phyloP scores from a whole-genome alignment of 2,329 filamentous ascomycete species.

The Diaporthe destruens region DNA sequence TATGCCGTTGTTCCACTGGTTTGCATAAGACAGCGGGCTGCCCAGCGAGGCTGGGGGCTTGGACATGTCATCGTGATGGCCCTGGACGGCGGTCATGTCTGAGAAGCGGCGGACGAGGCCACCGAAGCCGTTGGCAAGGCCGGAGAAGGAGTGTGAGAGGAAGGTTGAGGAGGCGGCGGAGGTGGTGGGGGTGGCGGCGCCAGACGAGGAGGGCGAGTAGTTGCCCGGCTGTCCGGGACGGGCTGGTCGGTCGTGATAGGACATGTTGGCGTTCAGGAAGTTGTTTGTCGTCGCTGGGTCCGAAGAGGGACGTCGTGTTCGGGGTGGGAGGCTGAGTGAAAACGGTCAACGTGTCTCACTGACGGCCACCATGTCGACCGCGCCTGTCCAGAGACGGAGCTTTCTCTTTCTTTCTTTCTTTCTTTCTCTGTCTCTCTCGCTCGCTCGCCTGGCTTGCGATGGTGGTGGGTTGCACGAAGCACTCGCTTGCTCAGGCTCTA shows the following conservation, averaged over 20 bases:
- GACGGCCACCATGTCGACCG: slow-evolving; percentile 26
- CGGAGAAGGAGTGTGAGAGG: slow-evolving; percentile 51
- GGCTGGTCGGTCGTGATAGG: slow-evolving; percentile 38
- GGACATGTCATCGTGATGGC: slow-evolving; percentile 41
- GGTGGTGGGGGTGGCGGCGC: slow-evolving; percentile 47
- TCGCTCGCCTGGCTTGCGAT: not conserved
- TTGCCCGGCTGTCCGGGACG: slow-evolving; percentile 37
- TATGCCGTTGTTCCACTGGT: slow-evolving; percentile 59
- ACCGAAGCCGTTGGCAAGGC: slow-evolving; percentile 61
- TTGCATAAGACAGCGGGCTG: slow-evolving; percentile 40
- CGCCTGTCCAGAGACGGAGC: not conserved
- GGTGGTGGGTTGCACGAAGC: slow-evolving; percentile 7
- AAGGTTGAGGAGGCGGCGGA: slow-evolving; percentile 47
- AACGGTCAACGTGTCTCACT: slow-evolving; percentile 34
- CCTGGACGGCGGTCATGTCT: slow-evolving; percentile 52
- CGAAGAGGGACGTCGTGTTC: not conserved
- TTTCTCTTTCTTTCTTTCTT: not conserved
- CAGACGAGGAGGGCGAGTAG: slow-evolving; percentile 47
- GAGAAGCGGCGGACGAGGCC: slow-evolving; percentile 78
- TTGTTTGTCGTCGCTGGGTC: not conserved
- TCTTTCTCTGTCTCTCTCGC: not conserved
- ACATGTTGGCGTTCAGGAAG: slow-evolving; percentile 32
- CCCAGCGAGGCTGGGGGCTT: slow-evolving; percentile 39
- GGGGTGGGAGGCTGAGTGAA: not conserved
- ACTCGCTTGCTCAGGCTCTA: slow-evolving; percentile 32